A percentile compares a stretch with the other conserved stretches of the same genome.
These are phyloP conservation scores for Globisporangium alternatum DNA, from an alignment of 352 stramenopile species.

Conservation along the genomic window DNA sequence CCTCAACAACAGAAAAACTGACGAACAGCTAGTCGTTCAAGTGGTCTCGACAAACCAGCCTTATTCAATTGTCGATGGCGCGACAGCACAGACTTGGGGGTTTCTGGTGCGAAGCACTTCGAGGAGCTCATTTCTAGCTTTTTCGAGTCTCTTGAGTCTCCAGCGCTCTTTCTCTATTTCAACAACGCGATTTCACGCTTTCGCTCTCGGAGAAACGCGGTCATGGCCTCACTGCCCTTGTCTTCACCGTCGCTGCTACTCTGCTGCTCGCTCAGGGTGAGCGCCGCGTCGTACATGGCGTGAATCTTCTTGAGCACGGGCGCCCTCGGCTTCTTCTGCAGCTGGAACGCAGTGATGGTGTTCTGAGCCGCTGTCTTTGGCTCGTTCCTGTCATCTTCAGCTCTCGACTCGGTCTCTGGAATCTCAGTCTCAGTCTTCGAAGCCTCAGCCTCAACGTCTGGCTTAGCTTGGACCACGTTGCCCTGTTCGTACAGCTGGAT, in stretches of 20 bases:
- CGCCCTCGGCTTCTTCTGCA: conserved; percentile 17
- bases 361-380: neutral
- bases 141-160: neutral
- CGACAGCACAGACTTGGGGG: too few relatives aligned
- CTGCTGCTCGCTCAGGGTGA: conserved; percentile 20
- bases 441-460: neutral
- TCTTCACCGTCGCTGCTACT: neutral
- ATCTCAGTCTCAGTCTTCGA: neutral
- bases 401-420: neutral
- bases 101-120: too few relatives aligned
- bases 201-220: conserved; percentile 4
- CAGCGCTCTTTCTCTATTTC: neutral
- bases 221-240: neutral
- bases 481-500: conserved; percentile 26
- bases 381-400: neutral
- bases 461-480: neutral
- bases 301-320: conserved; percentile 18
- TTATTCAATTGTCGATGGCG: too few relatives aligned
- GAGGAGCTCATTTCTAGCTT: too few relatives aligned
- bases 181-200: neutral
- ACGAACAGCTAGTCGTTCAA: too few relatives aligned
- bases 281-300: conserved; percentile 23
- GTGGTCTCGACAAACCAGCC: too few relatives aligned
- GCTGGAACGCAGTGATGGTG: conserved; percentile 1
- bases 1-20: too few relatives aligned